Percentiles rank a stretch among this genome's conserved stretches.
These are phyloP conservation scores for Pseudoturritis turrita DNA, from an alignment of 345 rosid genomes.

Conservation along the genomic window DNA sequence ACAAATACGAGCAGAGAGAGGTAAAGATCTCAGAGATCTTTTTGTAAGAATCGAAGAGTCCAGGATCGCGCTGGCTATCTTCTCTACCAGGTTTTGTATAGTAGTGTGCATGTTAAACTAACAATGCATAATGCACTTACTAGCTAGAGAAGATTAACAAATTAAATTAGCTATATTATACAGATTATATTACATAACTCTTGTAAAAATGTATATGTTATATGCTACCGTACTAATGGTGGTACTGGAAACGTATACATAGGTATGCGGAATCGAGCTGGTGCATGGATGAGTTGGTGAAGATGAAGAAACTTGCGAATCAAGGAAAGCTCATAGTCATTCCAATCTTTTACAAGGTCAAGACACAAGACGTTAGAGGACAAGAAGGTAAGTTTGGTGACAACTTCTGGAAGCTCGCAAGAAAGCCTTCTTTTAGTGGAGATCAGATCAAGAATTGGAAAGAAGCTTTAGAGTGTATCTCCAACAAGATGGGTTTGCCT, in stretches of 20 bases:
- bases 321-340: conserved; percentile 1
- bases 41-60: too few species aligned
- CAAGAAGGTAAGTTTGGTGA: conserved; percentile 16
- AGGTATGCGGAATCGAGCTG: conserved; percentile 12
- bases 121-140: too few species aligned
- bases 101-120: not conserved
- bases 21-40: too few species aligned
- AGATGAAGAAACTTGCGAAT: not conserved
- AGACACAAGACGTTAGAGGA: not conserved
- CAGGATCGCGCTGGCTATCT: too few species aligned
- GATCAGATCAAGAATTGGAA: conserved; percentile 2
- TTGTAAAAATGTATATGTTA: too few species aligned
- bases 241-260: too few species aligned
- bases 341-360: not conserved
- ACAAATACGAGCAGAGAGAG: too few species aligned
- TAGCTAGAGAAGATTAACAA: too few species aligned
- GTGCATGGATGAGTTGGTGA: conserved; percentile 7
- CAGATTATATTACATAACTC: too few species aligned
- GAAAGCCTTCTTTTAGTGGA: not conserved
- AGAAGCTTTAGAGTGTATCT: not conserved
- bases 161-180: too few species aligned
- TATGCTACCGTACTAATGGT: too few species aligned
- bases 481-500: conserved; percentile 17
- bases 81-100: too few species aligned
- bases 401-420: not conserved